Percentiles rank a stretch among this genome's conserved stretches.
phyloP scores from a whole-genome alignment of 2,329 filamentous ascomycete species.

The Diaporthe sp. region DNA sequence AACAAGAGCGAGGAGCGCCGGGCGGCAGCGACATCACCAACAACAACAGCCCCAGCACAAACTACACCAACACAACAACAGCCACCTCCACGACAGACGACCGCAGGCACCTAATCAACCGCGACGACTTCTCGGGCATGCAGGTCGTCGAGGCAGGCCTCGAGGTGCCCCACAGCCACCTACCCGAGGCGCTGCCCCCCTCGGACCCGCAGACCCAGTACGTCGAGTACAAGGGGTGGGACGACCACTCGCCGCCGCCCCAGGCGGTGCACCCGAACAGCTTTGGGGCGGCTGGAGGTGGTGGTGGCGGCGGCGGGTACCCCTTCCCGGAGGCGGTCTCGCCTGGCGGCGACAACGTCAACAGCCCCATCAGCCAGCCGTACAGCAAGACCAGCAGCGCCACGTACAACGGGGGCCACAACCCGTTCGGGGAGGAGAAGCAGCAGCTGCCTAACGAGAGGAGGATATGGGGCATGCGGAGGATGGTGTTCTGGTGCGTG shows the following conservation, averaged over 20 bases:
- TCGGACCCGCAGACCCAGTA: background rate
- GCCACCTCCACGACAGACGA: slow-evolving; percentile 2
- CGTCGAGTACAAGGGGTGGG: slow-evolving; percentile 29
- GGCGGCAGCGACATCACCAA: background rate
- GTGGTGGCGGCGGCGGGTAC: background rate
- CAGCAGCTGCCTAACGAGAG: slow-evolving; percentile 1
- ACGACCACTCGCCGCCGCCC: background rate
- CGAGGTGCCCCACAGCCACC: slow-evolving; percentile 34
- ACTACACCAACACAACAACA: background rate
- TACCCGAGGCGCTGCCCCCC: slow-evolving; percentile 28
- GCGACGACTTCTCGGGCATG: slow-evolving; percentile 35
- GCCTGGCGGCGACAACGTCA: background rate
- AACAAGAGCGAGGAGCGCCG: background rate
- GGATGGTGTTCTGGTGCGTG: slow-evolving; percentile 46
- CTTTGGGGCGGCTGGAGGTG: background rate
- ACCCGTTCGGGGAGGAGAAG: slow-evolving; percentile 23
- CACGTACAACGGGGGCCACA: slow-evolving; percentile 30
- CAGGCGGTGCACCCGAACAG: background rate
- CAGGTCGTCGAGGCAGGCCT: slow-evolving; percentile 38
- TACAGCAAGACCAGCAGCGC: slow-evolving; percentile 21
- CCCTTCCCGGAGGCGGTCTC: background rate
- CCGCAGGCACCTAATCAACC: slow-evolving; percentile 1
- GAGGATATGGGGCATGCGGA: slow-evolving; percentile 48
- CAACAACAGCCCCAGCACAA: background rate
- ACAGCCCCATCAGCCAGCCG: background rate